Evolutionary conservation across 768 basidiomycete genomes (phyloP).

Genomic region (Neoboletus magnificus): DNA sequence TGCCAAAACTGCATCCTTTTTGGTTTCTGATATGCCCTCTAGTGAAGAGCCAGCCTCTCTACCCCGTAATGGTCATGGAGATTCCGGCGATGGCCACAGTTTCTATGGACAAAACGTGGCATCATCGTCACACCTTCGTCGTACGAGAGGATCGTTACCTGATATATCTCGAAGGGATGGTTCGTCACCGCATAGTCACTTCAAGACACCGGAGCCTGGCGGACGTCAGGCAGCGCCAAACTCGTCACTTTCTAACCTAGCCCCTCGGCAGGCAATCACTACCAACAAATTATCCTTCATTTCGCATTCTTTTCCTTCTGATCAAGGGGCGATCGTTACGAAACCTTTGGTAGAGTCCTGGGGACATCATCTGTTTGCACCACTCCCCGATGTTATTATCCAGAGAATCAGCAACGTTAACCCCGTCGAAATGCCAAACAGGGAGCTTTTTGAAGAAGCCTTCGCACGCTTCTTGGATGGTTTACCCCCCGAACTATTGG

Average conservation of each 20-base stretch:
- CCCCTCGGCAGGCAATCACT: conserved; percentile 23
- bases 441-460: conserved; percentile 49
- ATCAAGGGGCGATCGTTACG: conserved; percentile 37
- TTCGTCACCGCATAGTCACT: conserved; percentile 11
- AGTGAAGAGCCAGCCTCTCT: conserved; percentile 29
- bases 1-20: conserved; percentile 47
- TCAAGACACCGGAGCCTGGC: conserved; percentile 24
- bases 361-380: conserved; percentile 54
- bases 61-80: conserved; percentile 18
- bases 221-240: conserved; percentile 16
- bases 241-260: conserved; percentile 23
- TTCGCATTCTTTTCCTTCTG: conserved; percentile 38
- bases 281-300: conserved; percentile 41
- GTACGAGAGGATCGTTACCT: conserved; percentile 25
- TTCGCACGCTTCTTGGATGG: conserved; percentile 47
- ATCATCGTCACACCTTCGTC: conserved; percentile 29
- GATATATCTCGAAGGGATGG: conserved; percentile 18
- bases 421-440: conserved; percentile 58
- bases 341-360: conserved; percentile 54
- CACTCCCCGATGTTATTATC: conserved; percentile 55
- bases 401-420: conserved; percentile 52
- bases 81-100: conserved; percentile 34
- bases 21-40: conserved; percentile 40
- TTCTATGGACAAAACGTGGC: conserved; percentile 50
- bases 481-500: conserved; percentile 53